Evolutionary conservation across 495 filamentous ascomycete genomes (phyloP).

Genomic region (Talaromyces liani): DNA sequence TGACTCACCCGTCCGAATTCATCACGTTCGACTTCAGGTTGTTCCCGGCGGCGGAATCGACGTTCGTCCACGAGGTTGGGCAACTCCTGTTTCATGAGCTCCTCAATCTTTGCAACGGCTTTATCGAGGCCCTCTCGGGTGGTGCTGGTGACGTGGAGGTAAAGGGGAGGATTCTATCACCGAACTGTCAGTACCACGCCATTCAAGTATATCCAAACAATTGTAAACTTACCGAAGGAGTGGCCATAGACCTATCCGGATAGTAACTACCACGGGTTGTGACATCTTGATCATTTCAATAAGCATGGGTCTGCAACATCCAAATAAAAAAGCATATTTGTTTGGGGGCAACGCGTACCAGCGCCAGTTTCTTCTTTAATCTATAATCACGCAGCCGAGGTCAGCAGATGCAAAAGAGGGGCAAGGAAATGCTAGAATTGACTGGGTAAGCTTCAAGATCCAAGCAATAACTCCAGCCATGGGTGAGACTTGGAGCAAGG

Average conservation of each 20-base stretch:
- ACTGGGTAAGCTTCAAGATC: conserved; percentile 73
- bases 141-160: conserved; percentile 91
- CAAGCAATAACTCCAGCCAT: neutral
- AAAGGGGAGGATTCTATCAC: conserved; percentile 85
- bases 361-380: conserved; percentile 99
- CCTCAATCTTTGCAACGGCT: conserved; percentile 77
- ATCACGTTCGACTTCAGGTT: conserved; percentile 88
- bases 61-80: conserved; percentile 94
- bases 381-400: conserved; percentile 85
- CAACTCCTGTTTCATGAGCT: conserved; percentile 92
- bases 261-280: conserved; percentile 94
- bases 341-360: conserved; percentile 73
- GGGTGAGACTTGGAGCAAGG: conserved; percentile 11
- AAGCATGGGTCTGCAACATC: conserved; percentile 51
- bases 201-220: neutral
- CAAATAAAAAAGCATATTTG: conserved; percentile 29
- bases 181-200: conserved; percentile 3
- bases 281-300: conserved; percentile 81
- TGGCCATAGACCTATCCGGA: conserved; percentile 96
- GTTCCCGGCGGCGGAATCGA: conserved; percentile 72
- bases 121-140: conserved; percentile 85
- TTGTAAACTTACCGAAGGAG: conserved; percentile 62
- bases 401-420: conserved; percentile 97
- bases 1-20: conserved; percentile 79
- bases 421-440: conserved; percentile 62